Evolutionary conservation across 169 alveolate species (phyloP).

Genomic region (Plasmodium ovale): DNA sequence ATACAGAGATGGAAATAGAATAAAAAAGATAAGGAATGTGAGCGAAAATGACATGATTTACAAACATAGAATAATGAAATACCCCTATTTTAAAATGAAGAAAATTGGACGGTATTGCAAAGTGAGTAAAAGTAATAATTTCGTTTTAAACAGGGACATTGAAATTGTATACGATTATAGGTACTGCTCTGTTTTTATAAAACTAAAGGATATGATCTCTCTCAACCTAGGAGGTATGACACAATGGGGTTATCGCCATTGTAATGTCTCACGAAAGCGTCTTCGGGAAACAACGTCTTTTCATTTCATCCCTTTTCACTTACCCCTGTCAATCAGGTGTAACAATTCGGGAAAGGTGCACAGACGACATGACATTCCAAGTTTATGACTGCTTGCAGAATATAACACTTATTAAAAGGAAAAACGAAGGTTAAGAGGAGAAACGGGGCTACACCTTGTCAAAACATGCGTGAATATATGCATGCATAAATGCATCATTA

Average conservation of each 20-base stretch:
- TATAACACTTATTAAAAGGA: constrained; percentile 33
- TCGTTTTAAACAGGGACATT: constrained; percentile 30
- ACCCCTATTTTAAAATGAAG: constrained; percentile 75
- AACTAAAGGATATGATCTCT: constrained; percentile 58
- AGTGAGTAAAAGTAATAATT: background rate
- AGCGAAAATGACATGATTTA: constrained; percentile 73
- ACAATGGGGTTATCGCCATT: too few species aligned
- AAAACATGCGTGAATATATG: too few species aligned
- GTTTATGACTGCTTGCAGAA: constrained; percentile 64
- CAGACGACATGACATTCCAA: constrained; percentile 47
- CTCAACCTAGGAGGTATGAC: constrained; percentile 25
- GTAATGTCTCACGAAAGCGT: too few species aligned
- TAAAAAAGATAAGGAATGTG: constrained; percentile 47
- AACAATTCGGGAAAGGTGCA: constrained; percentile 46
- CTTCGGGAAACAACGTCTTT: too few species aligned
- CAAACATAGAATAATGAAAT: constrained; percentile 38
- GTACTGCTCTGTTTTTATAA: constrained; percentile 11
- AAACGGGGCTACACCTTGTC: background rate
- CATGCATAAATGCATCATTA: background rate
- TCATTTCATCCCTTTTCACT: background rate
- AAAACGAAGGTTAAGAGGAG: constrained; percentile 57
- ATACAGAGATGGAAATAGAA: constrained; percentile 61
- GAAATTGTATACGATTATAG: constrained; percentile 46
- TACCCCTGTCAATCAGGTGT: constrained; percentile 13
- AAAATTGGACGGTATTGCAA: constrained; percentile 36